Conservation (phyloP, 768 basidiomycete species). For the Tulasnella sp. region DNA sequence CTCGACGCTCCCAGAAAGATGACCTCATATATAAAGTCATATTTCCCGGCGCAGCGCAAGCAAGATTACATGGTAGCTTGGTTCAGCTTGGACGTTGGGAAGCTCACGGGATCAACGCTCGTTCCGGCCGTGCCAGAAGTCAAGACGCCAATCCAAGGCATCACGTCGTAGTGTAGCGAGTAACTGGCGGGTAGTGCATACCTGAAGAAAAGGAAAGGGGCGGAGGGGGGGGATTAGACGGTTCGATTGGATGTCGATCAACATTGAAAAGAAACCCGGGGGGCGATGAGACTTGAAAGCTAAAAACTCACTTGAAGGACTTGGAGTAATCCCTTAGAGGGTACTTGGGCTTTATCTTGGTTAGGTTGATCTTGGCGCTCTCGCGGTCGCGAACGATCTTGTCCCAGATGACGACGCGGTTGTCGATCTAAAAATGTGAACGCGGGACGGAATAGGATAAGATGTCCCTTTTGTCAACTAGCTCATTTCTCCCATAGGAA, state of each 20-base stretch:
- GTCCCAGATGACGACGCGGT: conserved; percentile 85
- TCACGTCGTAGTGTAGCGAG: conserved; percentile 73
- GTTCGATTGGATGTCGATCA: no score
- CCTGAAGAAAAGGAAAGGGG: conserved; percentile 29
- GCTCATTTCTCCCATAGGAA: no score
- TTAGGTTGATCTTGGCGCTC: conserved; percentile 51
- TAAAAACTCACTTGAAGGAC: conserved; percentile 58
- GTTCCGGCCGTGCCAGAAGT: conserved; percentile 29
- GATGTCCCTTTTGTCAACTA: no score
- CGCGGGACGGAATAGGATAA: no score
- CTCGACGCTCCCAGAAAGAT: no score
- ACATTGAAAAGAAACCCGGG: no score
- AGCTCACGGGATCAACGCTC: background rate
- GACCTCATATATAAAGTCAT: no score
- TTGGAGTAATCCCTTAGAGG: conserved; percentile 61
- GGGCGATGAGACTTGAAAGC: no score
- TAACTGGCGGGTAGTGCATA: conserved; percentile 55
- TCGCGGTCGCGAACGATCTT: conserved; percentile 74
- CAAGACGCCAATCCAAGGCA: conserved; percentile 79
- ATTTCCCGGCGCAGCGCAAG: no score
- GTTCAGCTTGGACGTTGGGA: background rate
- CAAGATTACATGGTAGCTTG: no score
- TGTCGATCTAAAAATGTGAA: conserved; percentile 49
- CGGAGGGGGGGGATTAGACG: no score
- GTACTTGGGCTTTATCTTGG: conserved; percentile 65